Percentiles rank a stretch among this genome's conserved stretches.
Evolutionary conservation across 2,329 filamentous ascomycete genomes (phyloP).

Genomic region (Phoma sp.): DNA sequence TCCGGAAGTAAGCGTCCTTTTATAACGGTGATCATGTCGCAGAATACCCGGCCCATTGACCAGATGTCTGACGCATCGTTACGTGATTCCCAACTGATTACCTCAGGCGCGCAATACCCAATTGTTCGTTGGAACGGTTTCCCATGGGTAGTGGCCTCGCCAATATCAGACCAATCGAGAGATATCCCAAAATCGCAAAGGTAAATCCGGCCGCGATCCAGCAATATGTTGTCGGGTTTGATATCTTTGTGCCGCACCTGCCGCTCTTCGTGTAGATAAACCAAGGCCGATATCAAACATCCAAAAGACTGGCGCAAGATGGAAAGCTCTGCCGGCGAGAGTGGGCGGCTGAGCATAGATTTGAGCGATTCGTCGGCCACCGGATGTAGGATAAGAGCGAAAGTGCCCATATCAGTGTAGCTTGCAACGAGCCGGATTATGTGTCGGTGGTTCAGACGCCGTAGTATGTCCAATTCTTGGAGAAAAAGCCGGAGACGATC

Average conservation of each 20-base stretch:
- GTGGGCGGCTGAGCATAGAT: background rate
- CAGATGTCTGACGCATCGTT: background rate
- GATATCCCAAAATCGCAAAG: conserved; percentile 4
- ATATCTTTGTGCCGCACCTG: background rate
- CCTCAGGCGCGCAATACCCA: background rate
- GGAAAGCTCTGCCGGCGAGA: background rate
- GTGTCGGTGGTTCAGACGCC: background rate
- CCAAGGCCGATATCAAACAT: background rate
- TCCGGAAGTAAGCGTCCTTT: too few relatives aligned
- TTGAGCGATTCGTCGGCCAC: background rate
- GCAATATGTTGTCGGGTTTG: background rate
- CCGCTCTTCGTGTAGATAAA: background rate
- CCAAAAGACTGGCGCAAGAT: background rate
- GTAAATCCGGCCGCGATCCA: background rate
- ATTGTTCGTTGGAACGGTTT: background rate
- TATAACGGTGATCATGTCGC: conserved; percentile 6
- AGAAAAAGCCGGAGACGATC: background rate
- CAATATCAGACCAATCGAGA: background rate
- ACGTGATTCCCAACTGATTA: background rate
- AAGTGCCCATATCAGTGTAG: background rate
- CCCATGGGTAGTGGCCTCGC: background rate
- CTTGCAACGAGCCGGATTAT: background rate
- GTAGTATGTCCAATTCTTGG: background rate
- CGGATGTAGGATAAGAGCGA: background rate
- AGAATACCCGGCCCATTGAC: conserved; percentile 1